Base-by-base conservation (phyloP, 2,329 filamentous ascomycete genomes). In the Ceratocystis lukuohia region DNA sequence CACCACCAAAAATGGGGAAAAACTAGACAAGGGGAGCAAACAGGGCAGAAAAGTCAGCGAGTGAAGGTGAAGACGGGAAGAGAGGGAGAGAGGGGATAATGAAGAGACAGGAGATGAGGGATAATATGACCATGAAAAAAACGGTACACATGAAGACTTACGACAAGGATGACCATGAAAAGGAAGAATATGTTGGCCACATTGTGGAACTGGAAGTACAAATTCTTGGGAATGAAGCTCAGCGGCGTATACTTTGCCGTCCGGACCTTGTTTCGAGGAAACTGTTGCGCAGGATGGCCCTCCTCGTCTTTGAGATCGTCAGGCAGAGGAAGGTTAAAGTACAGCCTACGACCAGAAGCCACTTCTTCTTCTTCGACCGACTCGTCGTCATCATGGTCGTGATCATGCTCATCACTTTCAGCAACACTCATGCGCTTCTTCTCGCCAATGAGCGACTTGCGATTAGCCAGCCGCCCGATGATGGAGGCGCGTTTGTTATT, bases 131-230 rank as follows among this genome's bases (percentile, higher is more conserved):
- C 8, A 37, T 37, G 3, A 2, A 37, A 37, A 41, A 15, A 12
- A 12, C 1, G 10, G 3, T 15, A 41, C 10, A 41, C 37, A 15
- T 15, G 25, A 46, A 57, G 62, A 74, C 92, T 81, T 87, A 97
- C 94, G 73, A 88, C 87, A 68, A 99, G 83, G 73, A 99, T 96
- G 74, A 96, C 92, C 72, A 93, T 83, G 77, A 97, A 96, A 71
- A 97, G 80, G 82, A 99, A 99, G 78, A 97, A 99, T 65, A 97
- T 88, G 76, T 99, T 99, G 73, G 94, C 94, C 72, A 99, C 88
- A 74, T 97, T 97, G 77, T 99, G 93, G 74, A 99, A 97, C 76
- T 99, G 95, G 70, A 96, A 90, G 85, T 88, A 99, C 73, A 99
- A 74, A 76, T 99, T 97, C 79, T 97, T 97, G 15, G 94, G 94